Base-by-base conservation (phyloP, 2,329 filamentous ascomycete species). In the Nectriaceae sp. region DNA sequence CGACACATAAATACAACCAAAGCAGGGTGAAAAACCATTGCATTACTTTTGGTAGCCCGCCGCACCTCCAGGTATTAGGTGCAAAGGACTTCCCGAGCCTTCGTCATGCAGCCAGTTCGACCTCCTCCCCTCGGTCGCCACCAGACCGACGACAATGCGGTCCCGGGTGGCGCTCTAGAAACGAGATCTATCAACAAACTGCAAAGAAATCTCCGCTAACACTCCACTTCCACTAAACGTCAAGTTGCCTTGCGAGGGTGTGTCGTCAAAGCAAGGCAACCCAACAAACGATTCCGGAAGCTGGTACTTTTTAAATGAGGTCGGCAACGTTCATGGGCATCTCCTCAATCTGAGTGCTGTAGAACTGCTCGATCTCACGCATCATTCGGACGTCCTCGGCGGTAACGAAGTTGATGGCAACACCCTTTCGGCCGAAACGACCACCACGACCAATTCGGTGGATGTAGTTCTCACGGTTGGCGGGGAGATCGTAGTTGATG, bases 401-500 rank as follows among this genome's bases (percentile, higher is more conserved):
- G 55, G 93, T 97, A 74, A 99, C 94, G 74, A 99, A 99, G 90
- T 99, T 99, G 85, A 99, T 99, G 69, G 94, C 94, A 74, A 99
- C 94, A 88, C 94, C 94, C 88, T 99, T 99, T 76, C 94, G 91
- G 76, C 94, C 94, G 81, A 99, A 99, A 82, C 94, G 92, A 79
- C 94, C 94, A 80, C 92, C 92, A 86, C 94, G 93, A 84, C 94
- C 94, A 70, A 99, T 99, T 73, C 94, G 89, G 80, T 99, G 94
- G 70, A 99, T 99, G 85, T 99, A 99, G 85, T 97, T 99, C 82
- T 99, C 94, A 69, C 93, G 91, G 85, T 97, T 97, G 76, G 91
- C 90, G 63, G 94, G 94, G 48, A 99, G 82, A 74, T 99, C 94
- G 79, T 99, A 99, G 87, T 99, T 99, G 85, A 99, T 99, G 79